Conservation (phyloP, 345 rosid genomes). For the Corchorus capsularis region DNA sequence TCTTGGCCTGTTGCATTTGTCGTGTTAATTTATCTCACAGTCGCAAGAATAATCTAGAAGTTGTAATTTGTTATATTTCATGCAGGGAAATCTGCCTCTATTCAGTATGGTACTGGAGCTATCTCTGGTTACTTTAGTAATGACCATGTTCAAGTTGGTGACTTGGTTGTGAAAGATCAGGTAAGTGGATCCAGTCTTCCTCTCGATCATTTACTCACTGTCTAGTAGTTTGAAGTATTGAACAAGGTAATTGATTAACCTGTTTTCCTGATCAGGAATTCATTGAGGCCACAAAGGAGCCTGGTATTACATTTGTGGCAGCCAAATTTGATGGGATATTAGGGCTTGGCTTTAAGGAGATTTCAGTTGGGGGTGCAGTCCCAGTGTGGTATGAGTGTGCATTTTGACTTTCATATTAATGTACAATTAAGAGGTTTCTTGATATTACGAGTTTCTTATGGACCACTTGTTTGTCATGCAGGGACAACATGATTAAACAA, state of each 20-base stretch:
- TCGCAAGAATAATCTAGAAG: not conserved
- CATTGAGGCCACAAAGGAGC: conserved; percentile 95
- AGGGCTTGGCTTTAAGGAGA: conserved; percentile 94
- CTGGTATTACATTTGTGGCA: conserved; percentile 71
- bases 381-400: conserved; percentile 73
- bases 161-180: conserved; percentile 75
- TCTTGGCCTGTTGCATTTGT: conserved; percentile 42
- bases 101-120: conserved; percentile 60
- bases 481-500: conserved; percentile 89
- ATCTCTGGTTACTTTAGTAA: conserved; percentile 81
- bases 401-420: conserved; percentile 2
- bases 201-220: not conserved
- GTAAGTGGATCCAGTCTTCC: conserved; percentile 27
- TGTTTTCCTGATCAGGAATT: conserved; percentile 59
- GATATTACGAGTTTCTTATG: conserved; percentile 16
- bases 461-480: conserved; percentile 27
- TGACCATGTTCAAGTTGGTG: conserved; percentile 78
- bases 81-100: conserved; percentile 74
- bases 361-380: conserved; percentile 76
- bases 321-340: conserved; percentile 97
- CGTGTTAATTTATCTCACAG: conserved; percentile 38
- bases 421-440: not conserved
- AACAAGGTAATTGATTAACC: conserved; percentile 4
- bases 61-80: not conserved
- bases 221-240: not conserved